Percentiles rank a stretch among this genome's conserved stretches.
Conservation (phyloP, 2,329 filamentous ascomycete species). For the Pseudodiploospora longispora region DNA sequence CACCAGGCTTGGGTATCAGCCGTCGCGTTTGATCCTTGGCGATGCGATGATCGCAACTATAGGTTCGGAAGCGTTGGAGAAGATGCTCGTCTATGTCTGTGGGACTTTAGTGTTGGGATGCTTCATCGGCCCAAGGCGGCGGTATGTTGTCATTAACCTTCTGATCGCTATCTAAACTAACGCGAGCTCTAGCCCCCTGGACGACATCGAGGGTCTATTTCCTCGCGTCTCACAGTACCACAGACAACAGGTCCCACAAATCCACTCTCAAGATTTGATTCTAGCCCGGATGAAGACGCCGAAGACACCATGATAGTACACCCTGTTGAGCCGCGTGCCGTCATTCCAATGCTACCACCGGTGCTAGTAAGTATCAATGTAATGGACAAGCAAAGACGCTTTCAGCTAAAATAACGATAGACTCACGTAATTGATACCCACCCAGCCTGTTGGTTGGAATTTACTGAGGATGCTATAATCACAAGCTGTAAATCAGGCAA, state of each 20-base stretch:
- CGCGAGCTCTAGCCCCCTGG: conserved; percentile 11
- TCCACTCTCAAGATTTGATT: conserved; percentile 60
- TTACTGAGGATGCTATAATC: conserved; percentile 86
- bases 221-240: conserved; percentile 39
- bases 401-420: conserved; percentile 27
- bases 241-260: conserved; percentile 51
- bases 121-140: conserved; percentile 74
- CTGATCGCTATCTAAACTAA: too few relatives aligned
- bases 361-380: conserved; percentile 59
- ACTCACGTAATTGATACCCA: conserved; percentile 81
- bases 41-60: conserved; percentile 92
- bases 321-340: conserved; percentile 73
- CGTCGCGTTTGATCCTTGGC: conserved; percentile 93
- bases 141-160: conserved; percentile 41
- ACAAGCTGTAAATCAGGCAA: conserved; percentile 85
- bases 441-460: conserved; percentile 83
- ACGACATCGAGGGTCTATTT: conserved; percentile 43
- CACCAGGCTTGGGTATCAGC: conserved; percentile 93
- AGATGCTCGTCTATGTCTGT: conserved; percentile 81
- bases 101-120: conserved; percentile 98
- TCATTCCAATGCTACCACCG: conserved; percentile 79
- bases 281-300: conserved; percentile 49
- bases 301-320: conserved; percentile 61
- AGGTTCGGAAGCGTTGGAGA: conserved; percentile 94
- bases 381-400: background rate